Evolutionary conservation across 345 rosid genomes (phyloP).

Genomic region (Syzygium grande): DNA sequence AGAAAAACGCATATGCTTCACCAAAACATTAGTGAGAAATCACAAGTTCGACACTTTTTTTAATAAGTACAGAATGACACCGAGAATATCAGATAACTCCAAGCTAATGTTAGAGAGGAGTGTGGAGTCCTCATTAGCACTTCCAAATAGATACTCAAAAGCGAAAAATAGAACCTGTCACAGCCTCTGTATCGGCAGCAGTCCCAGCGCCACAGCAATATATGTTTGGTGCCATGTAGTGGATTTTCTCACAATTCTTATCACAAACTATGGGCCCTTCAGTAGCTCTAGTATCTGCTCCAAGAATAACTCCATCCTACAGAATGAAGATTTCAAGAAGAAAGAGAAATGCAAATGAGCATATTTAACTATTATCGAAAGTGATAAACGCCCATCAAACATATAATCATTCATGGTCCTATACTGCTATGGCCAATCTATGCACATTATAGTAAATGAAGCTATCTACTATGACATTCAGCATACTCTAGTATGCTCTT

Average conservation of each 20-base stretch:
- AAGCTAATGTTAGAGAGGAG: neutral
- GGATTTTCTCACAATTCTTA: constrained; percentile 97
- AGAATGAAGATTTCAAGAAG: neutral
- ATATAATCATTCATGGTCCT: neutral
- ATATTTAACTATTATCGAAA: neutral
- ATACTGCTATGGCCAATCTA: neutral
- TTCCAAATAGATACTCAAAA: too few species aligned
- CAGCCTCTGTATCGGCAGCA: constrained; percentile 98
- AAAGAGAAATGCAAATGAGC: neutral
- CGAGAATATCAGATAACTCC: neutral
- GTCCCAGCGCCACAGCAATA: constrained; percentile 98
- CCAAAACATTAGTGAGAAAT: neutral
- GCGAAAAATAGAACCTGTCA: constrained; percentile 47
- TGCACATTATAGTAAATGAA: too few species aligned
- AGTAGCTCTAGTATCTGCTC: constrained; percentile 56
- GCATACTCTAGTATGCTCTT: neutral
- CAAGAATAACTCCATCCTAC: constrained; percentile 92
- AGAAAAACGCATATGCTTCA: neutral
- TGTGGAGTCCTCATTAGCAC: too few species aligned
- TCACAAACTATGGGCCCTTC: constrained; percentile 95
- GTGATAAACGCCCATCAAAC: neutral
- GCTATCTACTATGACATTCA: too few species aligned
- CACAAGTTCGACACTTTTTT: neutral
- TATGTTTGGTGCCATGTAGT: constrained; percentile 96
- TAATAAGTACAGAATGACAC: neutral